Conservation (phyloP, 1,139 yeast genomes). For the Kodamaea derodonti region DNA sequence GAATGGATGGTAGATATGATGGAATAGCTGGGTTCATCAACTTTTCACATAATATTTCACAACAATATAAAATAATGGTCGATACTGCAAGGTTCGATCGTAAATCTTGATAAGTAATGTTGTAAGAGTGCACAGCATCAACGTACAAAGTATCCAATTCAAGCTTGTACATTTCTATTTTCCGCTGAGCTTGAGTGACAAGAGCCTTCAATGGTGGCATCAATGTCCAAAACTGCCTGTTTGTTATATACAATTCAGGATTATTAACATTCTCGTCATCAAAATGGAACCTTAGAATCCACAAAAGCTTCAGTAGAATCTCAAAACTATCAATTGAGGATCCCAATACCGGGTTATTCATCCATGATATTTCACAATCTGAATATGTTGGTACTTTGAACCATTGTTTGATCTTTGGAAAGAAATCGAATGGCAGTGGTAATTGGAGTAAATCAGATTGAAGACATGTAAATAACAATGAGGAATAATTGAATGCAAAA, state of each 20-base stretch:
- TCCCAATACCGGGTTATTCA: conserved; percentile 15
- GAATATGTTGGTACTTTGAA: conserved; percentile 26
- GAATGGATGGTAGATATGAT: conserved; percentile 19
- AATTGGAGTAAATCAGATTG: conserved; percentile 19
- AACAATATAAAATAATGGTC: conserved; percentile 9
- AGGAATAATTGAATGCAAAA: conserved; percentile 33
- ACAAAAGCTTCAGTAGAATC: conserved; percentile 34
- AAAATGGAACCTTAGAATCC: conserved; percentile 28
- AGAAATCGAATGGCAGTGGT: conserved; percentile 34
- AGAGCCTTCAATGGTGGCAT: conserved; percentile 8
- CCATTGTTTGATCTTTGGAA: conserved; percentile 22
- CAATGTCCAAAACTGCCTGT: conserved; percentile 12
- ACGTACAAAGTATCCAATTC: conserved; percentile 7
- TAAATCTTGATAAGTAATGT: conserved; percentile 8
- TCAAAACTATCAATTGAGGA: conserved; percentile 24
- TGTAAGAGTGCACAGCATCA: background rate
- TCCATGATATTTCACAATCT: conserved; percentile 15
- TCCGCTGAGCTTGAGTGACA: conserved; percentile 5
- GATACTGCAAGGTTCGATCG: conserved; percentile 15
- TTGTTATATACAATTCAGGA: conserved; percentile 8
- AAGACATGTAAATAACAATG: conserved; percentile 22
- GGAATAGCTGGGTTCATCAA: conserved; percentile 19
- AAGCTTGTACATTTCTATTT: conserved; percentile 8
- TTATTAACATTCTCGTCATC: conserved; percentile 4
- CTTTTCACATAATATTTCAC: conserved; percentile 16